Conservation (phyloP, 1,284 basidiomycete genomes). For the Leccinum variabile region DNA sequence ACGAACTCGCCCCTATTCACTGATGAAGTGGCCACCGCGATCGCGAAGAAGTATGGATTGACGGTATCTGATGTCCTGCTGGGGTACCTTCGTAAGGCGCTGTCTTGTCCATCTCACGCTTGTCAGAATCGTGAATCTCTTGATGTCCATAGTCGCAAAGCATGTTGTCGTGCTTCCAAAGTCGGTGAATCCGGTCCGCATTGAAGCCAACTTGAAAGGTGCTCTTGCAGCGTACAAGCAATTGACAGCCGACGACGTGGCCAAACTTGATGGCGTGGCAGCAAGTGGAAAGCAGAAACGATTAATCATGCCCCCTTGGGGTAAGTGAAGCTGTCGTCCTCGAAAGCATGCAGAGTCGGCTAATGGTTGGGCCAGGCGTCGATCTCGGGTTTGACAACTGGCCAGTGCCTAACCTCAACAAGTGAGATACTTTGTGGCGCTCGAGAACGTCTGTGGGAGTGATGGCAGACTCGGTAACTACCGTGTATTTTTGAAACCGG, state of each 20-base stretch:
- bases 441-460: slow-evolving; percentile 1
- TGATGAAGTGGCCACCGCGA: slow-evolving; percentile 64
- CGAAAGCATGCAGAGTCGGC: background rate
- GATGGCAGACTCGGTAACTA: background rate
- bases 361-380: slow-evolving; percentile 43
- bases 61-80: slow-evolving; percentile 65
- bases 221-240: slow-evolving; percentile 48
- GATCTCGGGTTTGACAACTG: slow-evolving; percentile 72
- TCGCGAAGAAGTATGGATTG: slow-evolving; percentile 63
- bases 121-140: slow-evolving; percentile 4
- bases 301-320: slow-evolving; percentile 67
- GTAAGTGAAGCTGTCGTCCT: slow-evolving; percentile 39
- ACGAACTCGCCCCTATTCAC: slow-evolving; percentile 66
- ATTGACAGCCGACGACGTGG: slow-evolving; percentile 61
- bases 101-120: slow-evolving; percentile 8
- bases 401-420: slow-evolving; percentile 31
- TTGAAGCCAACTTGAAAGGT: slow-evolving; percentile 67
- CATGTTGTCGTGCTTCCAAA: slow-evolving; percentile 71
- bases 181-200: slow-evolving; percentile 74
- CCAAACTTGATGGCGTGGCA: slow-evolving; percentile 63
- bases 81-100: slow-evolving; percentile 58
- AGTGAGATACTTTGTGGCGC: slow-evolving; percentile 8
- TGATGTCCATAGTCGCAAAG: slow-evolving; percentile 50
- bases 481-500: slow-evolving; percentile 1
- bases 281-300: slow-evolving; percentile 71